A percentile compares a stretch with the other conserved stretches of the same genome.
Evolutionary conservation across 2,329 filamentous ascomycete species (phyloP).

Genomic region (Cryphonectria carpinicola): DNA sequence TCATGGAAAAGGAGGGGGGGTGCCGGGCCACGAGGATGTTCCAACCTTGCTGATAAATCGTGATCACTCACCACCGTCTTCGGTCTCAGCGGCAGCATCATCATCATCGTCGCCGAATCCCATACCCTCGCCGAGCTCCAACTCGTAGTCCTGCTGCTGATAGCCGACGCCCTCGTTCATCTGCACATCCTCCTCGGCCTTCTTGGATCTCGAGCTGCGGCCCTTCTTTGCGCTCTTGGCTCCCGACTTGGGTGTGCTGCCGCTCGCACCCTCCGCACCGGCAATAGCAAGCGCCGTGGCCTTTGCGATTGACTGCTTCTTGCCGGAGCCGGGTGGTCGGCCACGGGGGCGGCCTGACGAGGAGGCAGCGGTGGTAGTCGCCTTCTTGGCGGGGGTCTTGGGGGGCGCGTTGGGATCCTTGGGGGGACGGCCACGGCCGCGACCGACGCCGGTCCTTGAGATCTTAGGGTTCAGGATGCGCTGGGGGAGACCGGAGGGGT

Average conservation of each 20-base stretch:
- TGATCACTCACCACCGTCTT: slow-evolving; percentile 29
- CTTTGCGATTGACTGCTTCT: slow-evolving; percentile 12
- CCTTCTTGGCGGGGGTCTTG: slow-evolving; percentile 14
- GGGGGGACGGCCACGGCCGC: slow-evolving; percentile 25
- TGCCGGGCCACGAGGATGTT: slow-evolving; percentile 4
- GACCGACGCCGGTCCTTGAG: slow-evolving; percentile 19
- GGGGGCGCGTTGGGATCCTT: slow-evolving; percentile 23
- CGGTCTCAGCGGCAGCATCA: slow-evolving; percentile 13
- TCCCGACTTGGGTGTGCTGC: slow-evolving; percentile 10
- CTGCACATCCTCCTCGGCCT: slow-evolving; percentile 19
- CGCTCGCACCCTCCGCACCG: slow-evolving; percentile 4
- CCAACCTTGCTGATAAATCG: slow-evolving; percentile 26
- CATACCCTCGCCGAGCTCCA: slow-evolving; percentile 17
- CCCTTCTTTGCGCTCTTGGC: slow-evolving; percentile 11
- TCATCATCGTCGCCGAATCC: slow-evolving; percentile 15
- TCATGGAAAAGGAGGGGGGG: neutral
- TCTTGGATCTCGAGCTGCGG: slow-evolving; percentile 4
- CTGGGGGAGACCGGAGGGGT: slow-evolving; percentile 12
- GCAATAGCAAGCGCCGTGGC: slow-evolving; percentile 7
- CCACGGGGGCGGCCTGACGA: slow-evolving; percentile 20
- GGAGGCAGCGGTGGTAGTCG: slow-evolving; percentile 3
- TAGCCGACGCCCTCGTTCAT: slow-evolving; percentile 14
- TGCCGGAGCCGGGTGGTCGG: slow-evolving; percentile 23
- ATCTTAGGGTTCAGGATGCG: slow-evolving; percentile 18
- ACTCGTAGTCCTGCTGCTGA: slow-evolving; percentile 7